Evolutionary conservation across 192 early-diverging fungal species (phyloP).

Genomic region (Anaeromyces robustus): DNA sequence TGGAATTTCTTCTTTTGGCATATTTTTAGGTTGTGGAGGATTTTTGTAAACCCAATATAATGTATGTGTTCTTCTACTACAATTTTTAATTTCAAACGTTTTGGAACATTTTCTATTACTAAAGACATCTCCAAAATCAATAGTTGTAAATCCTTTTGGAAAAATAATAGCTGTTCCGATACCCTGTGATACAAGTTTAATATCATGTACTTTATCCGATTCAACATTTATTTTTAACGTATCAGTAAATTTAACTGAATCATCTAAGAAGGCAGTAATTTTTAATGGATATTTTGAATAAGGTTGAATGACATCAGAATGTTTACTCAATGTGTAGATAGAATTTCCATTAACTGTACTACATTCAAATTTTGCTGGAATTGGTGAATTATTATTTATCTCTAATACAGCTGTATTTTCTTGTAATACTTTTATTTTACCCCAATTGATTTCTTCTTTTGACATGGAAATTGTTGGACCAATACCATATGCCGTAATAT

Average conservation of each 20-base stretch:
- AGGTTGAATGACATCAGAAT: conserved; percentile 17
- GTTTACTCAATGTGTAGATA: conserved; percentile 23
- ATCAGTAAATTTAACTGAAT: conserved; percentile 38
- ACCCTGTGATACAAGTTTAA: conserved; percentile 32
- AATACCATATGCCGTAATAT: conserved; percentile 29
- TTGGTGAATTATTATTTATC: conserved; percentile 30
- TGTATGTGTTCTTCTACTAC: conserved; percentile 30
- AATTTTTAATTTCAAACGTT: conserved; percentile 25
- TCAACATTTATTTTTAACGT: conserved; percentile 22
- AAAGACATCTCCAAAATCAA: conserved; percentile 38
- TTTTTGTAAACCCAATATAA: conserved; percentile 26
- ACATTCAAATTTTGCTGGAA: conserved; percentile 26
- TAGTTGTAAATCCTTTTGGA: conserved; percentile 18
- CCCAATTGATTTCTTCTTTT: conserved; percentile 31
- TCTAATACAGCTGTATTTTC: conserved; percentile 5
- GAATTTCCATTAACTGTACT: conserved; percentile 18
- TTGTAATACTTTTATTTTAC: conserved; percentile 33
- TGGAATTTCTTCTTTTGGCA: neutral
- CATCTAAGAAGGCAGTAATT: conserved; percentile 33
- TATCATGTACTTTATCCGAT: conserved; percentile 20
- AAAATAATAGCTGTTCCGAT: conserved; percentile 34
- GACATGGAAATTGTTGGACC: conserved; percentile 31
- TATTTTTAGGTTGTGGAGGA: neutral
- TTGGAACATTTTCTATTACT: conserved; percentile 30
- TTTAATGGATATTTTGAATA: conserved; percentile 7